Percentiles rank a stretch among this genome's conserved stretches.
Evolutionary conservation across 2,329 filamentous ascomycete genomes (phyloP).

Genomic region (Pseudomassariella vexata): DNA sequence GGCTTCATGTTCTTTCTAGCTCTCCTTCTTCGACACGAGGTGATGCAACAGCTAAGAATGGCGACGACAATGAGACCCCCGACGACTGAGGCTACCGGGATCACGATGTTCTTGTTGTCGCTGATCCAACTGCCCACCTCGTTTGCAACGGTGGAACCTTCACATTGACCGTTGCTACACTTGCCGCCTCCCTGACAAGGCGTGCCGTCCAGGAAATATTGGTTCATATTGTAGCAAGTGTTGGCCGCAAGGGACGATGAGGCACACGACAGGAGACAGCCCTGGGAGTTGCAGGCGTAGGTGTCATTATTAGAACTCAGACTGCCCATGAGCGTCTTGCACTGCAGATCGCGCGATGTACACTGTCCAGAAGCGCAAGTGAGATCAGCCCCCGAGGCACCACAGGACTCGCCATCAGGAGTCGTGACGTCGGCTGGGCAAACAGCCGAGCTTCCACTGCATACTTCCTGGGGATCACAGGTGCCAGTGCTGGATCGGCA

Average conservation of each 20-base stretch:
- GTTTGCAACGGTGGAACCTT: slow-evolving; percentile 61
- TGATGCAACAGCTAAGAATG: slow-evolving; percentile 61
- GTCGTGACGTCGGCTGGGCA: slow-evolving; percentile 71
- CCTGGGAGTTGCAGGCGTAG: slow-evolving; percentile 66
- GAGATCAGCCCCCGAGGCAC: slow-evolving; percentile 54
- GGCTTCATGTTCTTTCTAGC: slow-evolving; percentile 19
- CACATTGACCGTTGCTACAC: slow-evolving; percentile 74
- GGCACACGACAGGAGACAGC: slow-evolving; percentile 72
- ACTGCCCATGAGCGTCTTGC: slow-evolving; percentile 74
- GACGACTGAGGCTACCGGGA: slow-evolving; percentile 67
- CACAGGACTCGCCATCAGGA: slow-evolving; percentile 68
- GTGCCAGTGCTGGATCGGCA: slow-evolving; percentile 74
- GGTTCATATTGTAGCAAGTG: slow-evolving; percentile 70
- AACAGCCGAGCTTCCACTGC: slow-evolving; percentile 62
- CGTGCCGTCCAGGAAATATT: slow-evolving; percentile 93
- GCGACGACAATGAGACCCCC: slow-evolving; percentile 67
- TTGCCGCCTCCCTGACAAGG: slow-evolving; percentile 72
- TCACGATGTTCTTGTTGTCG: slow-evolving; percentile 73
- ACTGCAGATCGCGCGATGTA: slow-evolving; percentile 86
- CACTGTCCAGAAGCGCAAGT: slow-evolving; percentile 89
- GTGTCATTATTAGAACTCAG: slow-evolving; percentile 71
- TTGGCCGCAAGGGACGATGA: slow-evolving; percentile 61
- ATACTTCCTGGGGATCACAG: slow-evolving; percentile 83
- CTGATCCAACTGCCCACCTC: slow-evolving; percentile 73
- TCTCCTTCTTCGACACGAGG: slow-evolving; percentile 41